Evolutionary conservation across 2,329 filamentous ascomycete genomes (phyloP), one percentile per base, ranked within the genome.

Genomic region (Penicillium sp.): DNA sequence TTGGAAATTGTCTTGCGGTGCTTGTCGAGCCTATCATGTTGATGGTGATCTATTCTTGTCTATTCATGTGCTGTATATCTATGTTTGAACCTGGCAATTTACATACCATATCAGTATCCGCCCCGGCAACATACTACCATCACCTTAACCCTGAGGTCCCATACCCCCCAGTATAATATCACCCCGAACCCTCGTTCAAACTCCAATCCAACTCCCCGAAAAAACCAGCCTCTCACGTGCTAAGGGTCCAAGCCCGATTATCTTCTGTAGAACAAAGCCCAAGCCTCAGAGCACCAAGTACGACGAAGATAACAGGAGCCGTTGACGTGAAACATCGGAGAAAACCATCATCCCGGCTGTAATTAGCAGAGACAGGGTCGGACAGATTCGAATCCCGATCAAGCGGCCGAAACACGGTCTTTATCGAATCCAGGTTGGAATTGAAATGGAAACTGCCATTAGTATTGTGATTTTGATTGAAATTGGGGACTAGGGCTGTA

Each of bases 251-350:
- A 56, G 26, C 31, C 37, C 42, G 39, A 43, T 35, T 16, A n/a
- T 21, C 35, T 19, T 33, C 1, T 2, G 46, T 52, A 11, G 24
- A 48, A 26, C 55, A 44, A 42, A 47, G 9, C 7, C 21, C 46
- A 27, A 31, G 47, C 7, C 46, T 43, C 14, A 43, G 48, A 22
- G 22, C 19, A 22, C 10, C n/a, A 27, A 14, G 33, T 22, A 51
- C 37, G 19, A 51, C 33, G 24, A 54, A 26, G 35, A 55, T 24
- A 55, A 53, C 47, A 39, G 39, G 55, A 57, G 42, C 60, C 62
- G 64, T 65, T 66, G 55, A 58, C 1, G 61, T 64, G 62, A 42
- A 62, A 60, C 57, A 57, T 35, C 37, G 27, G 39, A 57, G 55
- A 57, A 52, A 59, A 44, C 37, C 29, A 55, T 27, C 55, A 31